Base-by-base conservation (phyloP, 495 filamentous ascomycete species). In the Beverwykella pulmonaria region DNA sequence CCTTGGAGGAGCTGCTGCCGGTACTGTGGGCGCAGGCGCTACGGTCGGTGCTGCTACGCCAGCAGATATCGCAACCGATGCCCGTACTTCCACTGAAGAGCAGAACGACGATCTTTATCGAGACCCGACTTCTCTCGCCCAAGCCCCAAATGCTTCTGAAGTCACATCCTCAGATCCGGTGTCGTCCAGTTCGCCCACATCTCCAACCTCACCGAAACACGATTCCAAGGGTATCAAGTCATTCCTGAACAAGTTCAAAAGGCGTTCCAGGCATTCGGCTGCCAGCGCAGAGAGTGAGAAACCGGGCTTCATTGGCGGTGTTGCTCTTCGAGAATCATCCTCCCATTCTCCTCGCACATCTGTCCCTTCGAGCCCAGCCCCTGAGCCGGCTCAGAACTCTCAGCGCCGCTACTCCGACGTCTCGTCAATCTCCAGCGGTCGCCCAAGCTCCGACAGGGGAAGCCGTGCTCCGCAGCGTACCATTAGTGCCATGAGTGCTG, bases 201-300 rank as follows among this genome's bases (percentile, higher is more conserved):
- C 58, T 20, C 68, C 68, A 12, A 54, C 53, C 3, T 57, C 67
- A 22, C 48, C 62, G 14, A 63, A 54, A 26, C 29, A 14, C 1
- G 58, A 57, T 22, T 61, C 62, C 20, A 70, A 67, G 27, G 57
- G 68, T 17, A 10, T 71, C 41, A 71, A 71, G 60, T 30, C 29
- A 15, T 68, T 71, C 20, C 27, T 71, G 3, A 71, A 68, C 44
- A 71, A 68, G 49, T 57, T 71, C 59, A 71, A 68, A 34, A 63
- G 68, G 15, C 63, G 64, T 34, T 71, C 68, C 25, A 67, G 56
- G 48, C 68, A 65, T 41, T 56, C 54, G 22, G n/a, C 19, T 19
- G 44, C 58, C 9, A 54, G 22, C 15, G 55, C 62, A 6, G 59
- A 63, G 3, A 48, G 39, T 12, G 50, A 66, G 1, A 59, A 64